Percentiles rank a stretch among this genome's conserved stretches.
Conservation (phyloP, 2,329 filamentous ascomycete genomes). For the Talaromyces sp. region DNA sequence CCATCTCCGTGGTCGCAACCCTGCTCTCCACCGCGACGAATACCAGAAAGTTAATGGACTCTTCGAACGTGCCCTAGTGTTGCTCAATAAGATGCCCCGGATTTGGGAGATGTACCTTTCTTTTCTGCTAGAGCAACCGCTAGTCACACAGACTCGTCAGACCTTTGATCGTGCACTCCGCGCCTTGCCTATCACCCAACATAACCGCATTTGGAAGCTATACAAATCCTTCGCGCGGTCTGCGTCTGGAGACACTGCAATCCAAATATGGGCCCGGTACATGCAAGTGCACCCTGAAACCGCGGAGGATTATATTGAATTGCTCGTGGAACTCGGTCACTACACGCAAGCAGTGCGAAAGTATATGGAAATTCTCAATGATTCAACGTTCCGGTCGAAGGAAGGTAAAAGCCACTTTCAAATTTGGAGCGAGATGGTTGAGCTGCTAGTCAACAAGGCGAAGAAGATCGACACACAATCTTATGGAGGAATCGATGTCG, state of each 20-base stretch:
- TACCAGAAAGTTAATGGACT: conserved; percentile 91
- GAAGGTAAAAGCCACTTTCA: conserved; percentile 93
- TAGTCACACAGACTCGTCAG: conserved; percentile 76
- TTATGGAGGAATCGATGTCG: conserved; percentile 80
- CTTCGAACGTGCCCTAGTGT: conserved; percentile 84
- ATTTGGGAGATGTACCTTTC: conserved; percentile 98
- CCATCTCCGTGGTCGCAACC: conserved; percentile 76
- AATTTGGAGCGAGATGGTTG: conserved; percentile 96
- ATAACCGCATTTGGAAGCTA: conserved; percentile 89
- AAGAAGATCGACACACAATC: conserved; percentile 75
- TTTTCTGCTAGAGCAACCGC: conserved; percentile 85
- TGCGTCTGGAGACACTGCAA: conserved; percentile 79
- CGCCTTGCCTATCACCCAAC: conserved; percentile 87
- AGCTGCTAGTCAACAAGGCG: conserved; percentile 85
- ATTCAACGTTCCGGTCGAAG: conserved; percentile 84
- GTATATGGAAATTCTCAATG: conserved; percentile 89
- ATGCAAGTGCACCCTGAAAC: conserved; percentile 97
- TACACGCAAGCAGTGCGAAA: conserved; percentile 88
- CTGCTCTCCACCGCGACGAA: conserved; percentile 70
- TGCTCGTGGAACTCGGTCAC: conserved; percentile 71
- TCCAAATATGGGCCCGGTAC: conserved; percentile 91
- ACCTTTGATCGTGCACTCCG: conserved; percentile 90
- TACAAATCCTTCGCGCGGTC: conserved; percentile 90
- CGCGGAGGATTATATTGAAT: conserved; percentile 88
- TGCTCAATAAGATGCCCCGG: conserved; percentile 96